phyloP scores from a whole-genome alignment of 768 basidiomycete genomes.

The Russula sp. region DNA sequence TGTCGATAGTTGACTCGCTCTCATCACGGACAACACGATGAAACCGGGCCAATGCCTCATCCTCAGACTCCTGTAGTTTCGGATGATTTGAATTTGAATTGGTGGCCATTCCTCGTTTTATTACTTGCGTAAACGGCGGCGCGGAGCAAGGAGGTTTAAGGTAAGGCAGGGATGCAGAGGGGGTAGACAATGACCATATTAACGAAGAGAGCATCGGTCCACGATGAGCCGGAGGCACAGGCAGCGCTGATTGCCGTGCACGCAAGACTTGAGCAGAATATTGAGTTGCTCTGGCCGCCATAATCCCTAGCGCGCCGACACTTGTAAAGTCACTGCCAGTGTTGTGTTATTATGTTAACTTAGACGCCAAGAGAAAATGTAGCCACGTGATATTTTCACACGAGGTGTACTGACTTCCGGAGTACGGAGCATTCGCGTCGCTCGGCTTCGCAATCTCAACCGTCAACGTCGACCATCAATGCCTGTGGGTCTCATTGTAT shows the following conservation, averaged over 20 bases:
- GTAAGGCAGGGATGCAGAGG: constrained; percentile 17
- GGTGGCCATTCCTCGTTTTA: constrained; percentile 20
- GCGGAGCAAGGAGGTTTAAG: constrained; percentile 1
- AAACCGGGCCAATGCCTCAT: constrained; percentile 10
- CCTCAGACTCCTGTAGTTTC: background rate
- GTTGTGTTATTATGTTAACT: too few relatives aligned
- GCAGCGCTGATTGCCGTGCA: background rate
- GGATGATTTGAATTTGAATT: background rate
- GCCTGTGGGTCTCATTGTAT: constrained; percentile 39
- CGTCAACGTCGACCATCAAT: constrained; percentile 29
- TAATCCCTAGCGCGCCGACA: background rate
- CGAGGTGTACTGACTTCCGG: background rate
- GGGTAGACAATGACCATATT: constrained; percentile 24
- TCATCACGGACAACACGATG: constrained; percentile 18
- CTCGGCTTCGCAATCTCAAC: constrained; percentile 2
- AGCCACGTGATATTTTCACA: constrained; percentile 14
- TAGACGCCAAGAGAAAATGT: background rate
- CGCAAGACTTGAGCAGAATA: constrained; percentile 9
- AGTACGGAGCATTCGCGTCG: background rate
- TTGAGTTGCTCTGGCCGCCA: constrained; percentile 15
- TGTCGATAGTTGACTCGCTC: constrained; percentile 1
- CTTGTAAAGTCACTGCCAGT: too few relatives aligned
- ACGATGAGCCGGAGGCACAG: constrained; percentile 18
- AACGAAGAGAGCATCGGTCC: constrained; percentile 21
- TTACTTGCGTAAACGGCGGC: constrained; percentile 7